Evolutionary conservation across 2,329 filamentous ascomycete genomes (phyloP).

Genomic region (Chrysoporthe puriensis): DNA sequence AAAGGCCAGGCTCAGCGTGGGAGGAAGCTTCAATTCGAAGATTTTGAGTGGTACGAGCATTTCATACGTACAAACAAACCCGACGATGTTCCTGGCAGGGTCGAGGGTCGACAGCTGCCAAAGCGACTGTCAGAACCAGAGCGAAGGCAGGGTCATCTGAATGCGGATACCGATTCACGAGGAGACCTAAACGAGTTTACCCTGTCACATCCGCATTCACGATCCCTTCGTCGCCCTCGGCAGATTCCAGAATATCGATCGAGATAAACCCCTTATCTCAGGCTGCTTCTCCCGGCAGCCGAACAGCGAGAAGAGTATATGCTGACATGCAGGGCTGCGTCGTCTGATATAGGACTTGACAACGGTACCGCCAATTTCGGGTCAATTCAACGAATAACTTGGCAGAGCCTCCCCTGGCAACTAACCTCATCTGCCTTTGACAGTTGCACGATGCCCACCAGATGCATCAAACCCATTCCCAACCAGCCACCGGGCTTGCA

Average conservation of each 20-base stretch:
- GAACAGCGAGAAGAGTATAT: neutral
- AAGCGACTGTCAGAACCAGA: conserved; percentile 18
- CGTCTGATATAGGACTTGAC: conserved; percentile 28
- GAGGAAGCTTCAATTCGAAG: conserved; percentile 90
- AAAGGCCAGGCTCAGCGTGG: conserved; percentile 77
- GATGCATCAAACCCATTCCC: neutral
- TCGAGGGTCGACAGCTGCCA: conserved; percentile 15
- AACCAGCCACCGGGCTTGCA: neutral
- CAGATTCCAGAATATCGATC: conserved; percentile 20
- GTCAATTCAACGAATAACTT: conserved; percentile 9
- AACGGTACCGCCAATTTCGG: neutral
- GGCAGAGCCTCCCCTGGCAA: neutral
- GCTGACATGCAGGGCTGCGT: conserved; percentile 22
- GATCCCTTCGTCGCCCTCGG: conserved; percentile 15
- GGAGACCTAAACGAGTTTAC: conserved; percentile 9
- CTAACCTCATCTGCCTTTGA: neutral
- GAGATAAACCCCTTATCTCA: conserved; percentile 13
- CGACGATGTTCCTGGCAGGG: conserved; percentile 7
- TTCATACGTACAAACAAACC: neutral
- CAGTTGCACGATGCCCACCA: conserved; percentile 5
- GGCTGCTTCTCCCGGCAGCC: conserved; percentile 9
- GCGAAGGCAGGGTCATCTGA: conserved; percentile 11
- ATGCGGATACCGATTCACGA: conserved; percentile 16
- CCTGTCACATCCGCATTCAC: conserved; percentile 17
- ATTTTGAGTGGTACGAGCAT: conserved; percentile 86